Base-by-base conservation (phyloP, 257 asterid genomes). In the Osmanthus fragrans region DNA sequence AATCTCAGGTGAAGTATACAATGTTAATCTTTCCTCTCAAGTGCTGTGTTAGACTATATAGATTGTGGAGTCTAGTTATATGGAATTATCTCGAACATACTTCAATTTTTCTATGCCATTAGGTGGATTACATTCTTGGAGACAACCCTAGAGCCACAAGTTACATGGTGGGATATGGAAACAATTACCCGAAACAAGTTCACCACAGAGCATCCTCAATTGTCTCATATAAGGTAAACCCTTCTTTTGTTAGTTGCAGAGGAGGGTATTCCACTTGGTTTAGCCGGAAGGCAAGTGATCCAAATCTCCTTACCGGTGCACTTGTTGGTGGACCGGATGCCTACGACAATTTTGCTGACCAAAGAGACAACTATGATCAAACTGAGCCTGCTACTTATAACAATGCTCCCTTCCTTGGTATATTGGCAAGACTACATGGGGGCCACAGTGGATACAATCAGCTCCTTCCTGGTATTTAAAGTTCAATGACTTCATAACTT, bases 141-240 rank as follows among this genome's bases (percentile, higher is more conserved):
- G 97, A 96, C 82, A 96, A 96, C 77, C 99, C 99, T n/a, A 91
- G 99, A 45, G 98, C 97, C 32, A 93, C 99, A 29, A 93, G 99
- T 85, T 96, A 96, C 90, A 92, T 96, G 98, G 99, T 96, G 18
- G 99, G 99, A 47, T 96, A 96, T 65, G 99, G 99, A 47, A 93
- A 73, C 90, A 96, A 89, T 42, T 96, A 76, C 79, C 99, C 99
- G 0, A 82, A 77, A 78, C 98, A 96, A 87, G 99, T 96, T 74
- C 99, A 96, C 84, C 99, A 96, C 86, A 85, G 99, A 84, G 99
- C 85, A 70, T 91, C 99, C 8, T 96, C 99, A 25, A 96, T 96
- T 63, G 97, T 96, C 8, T 96, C 99, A 5, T 84, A 88, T 72
- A 93, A 96, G 85, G 86, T 70, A 34, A 84, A 96, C 77, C 85